Evolutionary conservation across 2,329 filamentous ascomycete species (phyloP).

Genomic region (Metarhizium anisopliae): DNA sequence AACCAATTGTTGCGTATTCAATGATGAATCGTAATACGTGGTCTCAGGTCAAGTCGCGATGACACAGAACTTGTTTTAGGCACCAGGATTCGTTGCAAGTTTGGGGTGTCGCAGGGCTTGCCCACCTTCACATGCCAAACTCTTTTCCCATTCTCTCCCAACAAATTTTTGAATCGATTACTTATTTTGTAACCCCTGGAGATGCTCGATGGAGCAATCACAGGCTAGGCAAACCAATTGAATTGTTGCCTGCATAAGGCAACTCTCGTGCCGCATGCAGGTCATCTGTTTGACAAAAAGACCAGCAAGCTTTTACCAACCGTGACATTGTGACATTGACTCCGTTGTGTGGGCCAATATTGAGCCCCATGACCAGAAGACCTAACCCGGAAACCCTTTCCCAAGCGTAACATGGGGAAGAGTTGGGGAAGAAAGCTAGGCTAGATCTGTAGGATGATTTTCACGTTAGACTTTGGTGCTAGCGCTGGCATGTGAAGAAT

Average conservation of each 20-base stretch:
- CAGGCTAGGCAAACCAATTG: constrained; percentile 1
- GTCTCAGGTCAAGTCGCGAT: neutral
- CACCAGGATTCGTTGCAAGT: neutral
- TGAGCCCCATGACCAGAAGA: neutral
- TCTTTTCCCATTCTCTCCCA: neutral
- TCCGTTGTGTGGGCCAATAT: neutral
- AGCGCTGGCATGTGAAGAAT: neutral
- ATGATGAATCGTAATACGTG: neutral
- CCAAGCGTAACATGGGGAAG: neutral
- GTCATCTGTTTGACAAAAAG: neutral
- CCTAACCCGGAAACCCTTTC: constrained; percentile 2
- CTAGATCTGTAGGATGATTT: neutral
- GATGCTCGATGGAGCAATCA: neutral
- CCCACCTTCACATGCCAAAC: neutral
- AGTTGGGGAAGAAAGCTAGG: neutral
- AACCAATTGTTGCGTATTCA: neutral
- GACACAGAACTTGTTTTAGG: neutral
- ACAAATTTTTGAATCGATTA: neutral
- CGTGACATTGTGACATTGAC: neutral
- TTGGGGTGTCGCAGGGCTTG: neutral
- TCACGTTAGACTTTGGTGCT: neutral
- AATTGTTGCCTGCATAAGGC: neutral
- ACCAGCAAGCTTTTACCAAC: neutral
- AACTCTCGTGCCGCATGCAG: neutral
- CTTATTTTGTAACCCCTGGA: neutral